Conservation (phyloP, 495 filamentous ascomycete species). For the Letharia columbiana region DNA sequence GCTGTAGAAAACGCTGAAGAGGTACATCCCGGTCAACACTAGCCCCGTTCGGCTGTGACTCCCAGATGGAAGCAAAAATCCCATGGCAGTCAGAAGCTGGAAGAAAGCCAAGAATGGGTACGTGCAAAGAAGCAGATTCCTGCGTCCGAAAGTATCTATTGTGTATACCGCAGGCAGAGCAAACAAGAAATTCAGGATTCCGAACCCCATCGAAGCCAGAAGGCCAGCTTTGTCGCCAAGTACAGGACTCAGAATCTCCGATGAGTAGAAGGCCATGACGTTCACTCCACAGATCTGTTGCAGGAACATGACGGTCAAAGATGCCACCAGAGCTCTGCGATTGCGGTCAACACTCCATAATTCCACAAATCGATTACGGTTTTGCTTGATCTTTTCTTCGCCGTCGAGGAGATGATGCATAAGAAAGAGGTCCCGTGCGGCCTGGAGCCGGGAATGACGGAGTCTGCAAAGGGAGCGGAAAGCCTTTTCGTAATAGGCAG, state of each 20-base stretch:
- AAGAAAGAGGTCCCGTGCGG: constrained; percentile 48
- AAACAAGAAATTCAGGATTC: constrained; percentile 57
- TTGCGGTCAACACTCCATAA: constrained; percentile 48
- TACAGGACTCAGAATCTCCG: constrained; percentile 35
- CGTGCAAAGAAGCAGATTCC: constrained; percentile 54
- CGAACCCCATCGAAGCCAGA: constrained; percentile 49
- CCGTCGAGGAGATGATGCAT: constrained; percentile 40
- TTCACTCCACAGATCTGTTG: constrained; percentile 43
- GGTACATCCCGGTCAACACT: constrained; percentile 40
- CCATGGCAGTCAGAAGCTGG: constrained; percentile 51
- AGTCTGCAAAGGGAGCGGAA: constrained; percentile 39
- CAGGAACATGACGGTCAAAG: constrained; percentile 44
- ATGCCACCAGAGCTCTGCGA: constrained; percentile 45
- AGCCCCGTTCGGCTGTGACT: constrained; percentile 34
- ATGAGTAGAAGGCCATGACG: constrained; percentile 48
- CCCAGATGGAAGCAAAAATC: constrained; percentile 41
- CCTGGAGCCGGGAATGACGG: constrained; percentile 40
- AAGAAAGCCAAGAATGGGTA: constrained; percentile 54
- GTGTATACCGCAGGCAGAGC: constrained; percentile 60
- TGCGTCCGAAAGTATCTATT: constrained; percentile 57
- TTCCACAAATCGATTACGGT: constrained; percentile 42
- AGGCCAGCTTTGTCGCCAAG: constrained; percentile 43
- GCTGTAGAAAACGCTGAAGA: constrained; percentile 44
- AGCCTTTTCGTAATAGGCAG: constrained; percentile 37
- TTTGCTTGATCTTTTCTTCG: constrained; percentile 38